These are phyloP conservation scores for Mycosarcoma mackinlayi DNA, from an alignment of 1,284 basidiomycete genomes.

Conservation along the genomic window DNA sequence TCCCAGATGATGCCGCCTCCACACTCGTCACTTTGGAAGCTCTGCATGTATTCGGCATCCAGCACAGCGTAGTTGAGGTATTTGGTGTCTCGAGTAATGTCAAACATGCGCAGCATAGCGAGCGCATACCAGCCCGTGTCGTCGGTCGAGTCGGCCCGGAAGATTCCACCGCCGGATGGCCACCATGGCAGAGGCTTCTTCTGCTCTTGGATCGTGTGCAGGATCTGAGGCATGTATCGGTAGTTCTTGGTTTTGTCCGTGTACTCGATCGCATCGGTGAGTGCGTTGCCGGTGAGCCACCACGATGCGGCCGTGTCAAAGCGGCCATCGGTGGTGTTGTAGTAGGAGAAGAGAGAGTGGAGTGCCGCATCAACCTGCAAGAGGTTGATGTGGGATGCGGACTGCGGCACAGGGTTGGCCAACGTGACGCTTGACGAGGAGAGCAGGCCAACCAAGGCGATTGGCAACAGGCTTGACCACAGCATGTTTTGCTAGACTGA, in stretches of 20 bases:
- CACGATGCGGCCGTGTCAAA: slow-evolving; percentile 19
- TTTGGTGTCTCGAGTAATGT: slow-evolving; percentile 15
- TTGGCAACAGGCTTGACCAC: slow-evolving; percentile 7
- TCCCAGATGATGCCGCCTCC: slow-evolving; percentile 23
- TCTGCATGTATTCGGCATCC: slow-evolving; percentile 20
- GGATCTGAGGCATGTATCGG: slow-evolving; percentile 12
- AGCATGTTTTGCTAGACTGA: slow-evolving; percentile 1
- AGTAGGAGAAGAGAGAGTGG: slow-evolving; percentile 14
- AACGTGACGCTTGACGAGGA: not conserved
- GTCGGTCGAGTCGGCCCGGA: slow-evolving; percentile 22
- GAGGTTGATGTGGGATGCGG: not conserved
- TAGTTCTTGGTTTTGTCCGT: slow-evolving; percentile 5
- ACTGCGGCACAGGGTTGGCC: slow-evolving; percentile 10
- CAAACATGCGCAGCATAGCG: slow-evolving; percentile 19
- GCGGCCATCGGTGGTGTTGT: slow-evolving; percentile 21
- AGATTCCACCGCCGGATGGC: slow-evolving; percentile 18
- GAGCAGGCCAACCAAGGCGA: slow-evolving; percentile 7
- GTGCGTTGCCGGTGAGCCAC: slow-evolving; percentile 22
- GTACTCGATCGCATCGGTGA: slow-evolving; percentile 15
- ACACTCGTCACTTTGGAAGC: slow-evolving; percentile 12
- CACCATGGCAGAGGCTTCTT: slow-evolving; percentile 26
- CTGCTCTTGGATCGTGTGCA: slow-evolving; percentile 19
- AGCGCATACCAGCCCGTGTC: slow-evolving; percentile 31
- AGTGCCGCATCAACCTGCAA: slow-evolving; percentile 13
- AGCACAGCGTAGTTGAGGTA: slow-evolving; percentile 16